These are phyloP conservation scores for Suillus subluteus DNA, from an alignment of 768 basidiomycete genomes.

Conservation along the genomic window DNA sequence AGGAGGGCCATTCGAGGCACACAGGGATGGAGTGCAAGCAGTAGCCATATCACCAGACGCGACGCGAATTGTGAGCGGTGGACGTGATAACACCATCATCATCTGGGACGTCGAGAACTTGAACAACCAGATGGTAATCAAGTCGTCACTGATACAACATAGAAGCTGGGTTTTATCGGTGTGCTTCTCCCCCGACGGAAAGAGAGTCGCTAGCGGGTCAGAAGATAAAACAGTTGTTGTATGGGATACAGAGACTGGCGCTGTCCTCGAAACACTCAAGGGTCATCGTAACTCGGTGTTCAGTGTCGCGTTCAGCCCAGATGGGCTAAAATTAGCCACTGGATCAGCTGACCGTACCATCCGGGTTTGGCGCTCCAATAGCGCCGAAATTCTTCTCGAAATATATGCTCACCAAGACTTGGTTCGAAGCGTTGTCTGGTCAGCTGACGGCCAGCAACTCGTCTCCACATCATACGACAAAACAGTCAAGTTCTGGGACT, in stretches of 20 bases:
- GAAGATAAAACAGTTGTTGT: not conserved
- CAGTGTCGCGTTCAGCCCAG: conserved; percentile 43
- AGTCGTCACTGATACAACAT: conserved; percentile 23
- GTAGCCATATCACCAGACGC: conserved; percentile 21
- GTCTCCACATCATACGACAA: not conserved
- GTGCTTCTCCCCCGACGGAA: conserved; percentile 21
- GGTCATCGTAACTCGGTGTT: not conserved
- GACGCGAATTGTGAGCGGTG: conserved; percentile 15
- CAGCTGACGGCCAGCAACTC: not conserved
- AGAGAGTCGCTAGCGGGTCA: conserved; percentile 13
- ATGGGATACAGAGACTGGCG: conserved; percentile 13
- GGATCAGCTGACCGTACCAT: conserved; percentile 30
- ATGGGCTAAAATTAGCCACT: conserved; percentile 40
- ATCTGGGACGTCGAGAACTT: conserved; percentile 25
- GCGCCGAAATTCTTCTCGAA: conserved; percentile 15
- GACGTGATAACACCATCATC: conserved; percentile 13
- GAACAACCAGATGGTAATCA: conserved; percentile 28
- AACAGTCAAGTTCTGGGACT: conserved; percentile 5
- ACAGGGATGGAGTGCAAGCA: not conserved
- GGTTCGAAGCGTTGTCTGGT: conserved; percentile 1
- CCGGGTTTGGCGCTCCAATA: conserved; percentile 1
- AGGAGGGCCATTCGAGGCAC: conserved; percentile 4
- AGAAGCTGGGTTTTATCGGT: conserved; percentile 16
- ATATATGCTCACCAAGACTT: not conserved
- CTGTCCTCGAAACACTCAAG: not conserved